Conservation (phyloP, 345 rosid genomes). For the Passiflora organensis region DNA sequence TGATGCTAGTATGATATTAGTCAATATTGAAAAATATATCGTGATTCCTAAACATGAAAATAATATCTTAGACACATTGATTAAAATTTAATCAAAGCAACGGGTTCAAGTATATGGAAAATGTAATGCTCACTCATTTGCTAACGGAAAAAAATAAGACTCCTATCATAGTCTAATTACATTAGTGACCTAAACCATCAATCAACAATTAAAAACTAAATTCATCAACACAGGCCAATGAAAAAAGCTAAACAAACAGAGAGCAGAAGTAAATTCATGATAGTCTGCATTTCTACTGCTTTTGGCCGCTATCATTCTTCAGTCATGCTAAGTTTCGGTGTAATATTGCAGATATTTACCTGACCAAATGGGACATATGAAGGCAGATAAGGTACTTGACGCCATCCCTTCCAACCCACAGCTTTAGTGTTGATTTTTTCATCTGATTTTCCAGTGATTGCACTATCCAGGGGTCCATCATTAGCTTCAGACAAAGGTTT, state of each 20-base stretch:
- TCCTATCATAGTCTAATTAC: not conserved
- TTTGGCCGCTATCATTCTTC: constrained; percentile 8
- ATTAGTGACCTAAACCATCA: not conserved
- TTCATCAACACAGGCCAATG: too few species aligned
- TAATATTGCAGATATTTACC: constrained; percentile 36
- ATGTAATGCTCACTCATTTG: too few species aligned
- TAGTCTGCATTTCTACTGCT: constrained; percentile 1
- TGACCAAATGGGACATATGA: constrained; percentile 95
- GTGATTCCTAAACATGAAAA: too few species aligned
- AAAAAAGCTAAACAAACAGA: not conserved
- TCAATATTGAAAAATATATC: too few species aligned
- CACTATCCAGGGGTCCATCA: constrained; percentile 27
- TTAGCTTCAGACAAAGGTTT: constrained; percentile 56
- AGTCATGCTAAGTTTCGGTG: constrained; percentile 3
- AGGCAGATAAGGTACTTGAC: constrained; percentile 72
- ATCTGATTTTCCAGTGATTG: constrained; percentile 30
- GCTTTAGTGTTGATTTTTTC: constrained; percentile 33
- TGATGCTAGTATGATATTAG: too few species aligned
- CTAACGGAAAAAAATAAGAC: too few species aligned
- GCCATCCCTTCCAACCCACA: constrained; percentile 56
- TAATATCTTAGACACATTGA: too few species aligned
- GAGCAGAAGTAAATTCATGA: not conserved
- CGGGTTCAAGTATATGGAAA: too few species aligned
- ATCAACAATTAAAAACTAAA: not conserved
- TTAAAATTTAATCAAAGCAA: too few species aligned